phyloP scores from a whole-genome alignment of 2,329 filamentous ascomycete species.

The Cytospora paraplurivora region DNA sequence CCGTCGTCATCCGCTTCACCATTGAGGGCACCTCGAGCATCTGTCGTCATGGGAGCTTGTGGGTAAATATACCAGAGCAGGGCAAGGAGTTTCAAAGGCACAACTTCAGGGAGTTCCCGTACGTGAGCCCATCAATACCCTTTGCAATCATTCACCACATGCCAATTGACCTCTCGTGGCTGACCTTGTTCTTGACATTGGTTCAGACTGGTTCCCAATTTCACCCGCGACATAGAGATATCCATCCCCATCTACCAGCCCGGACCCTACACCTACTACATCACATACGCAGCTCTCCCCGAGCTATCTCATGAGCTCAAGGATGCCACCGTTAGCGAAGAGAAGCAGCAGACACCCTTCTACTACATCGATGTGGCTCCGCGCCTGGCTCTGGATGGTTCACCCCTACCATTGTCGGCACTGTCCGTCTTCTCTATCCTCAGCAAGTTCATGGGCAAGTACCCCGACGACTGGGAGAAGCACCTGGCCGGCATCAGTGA shows the following conservation, averaged over 20 bases:
- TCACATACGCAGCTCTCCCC: conserved; percentile 86
- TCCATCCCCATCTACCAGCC: conserved; percentile 81
- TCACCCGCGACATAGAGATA: conserved; percentile 88
- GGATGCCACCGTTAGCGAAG: conserved; percentile 48
- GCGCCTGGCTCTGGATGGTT: conserved; percentile 70
- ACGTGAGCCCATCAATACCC: conserved; percentile 41
- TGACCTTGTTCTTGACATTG: conserved; percentile 17
- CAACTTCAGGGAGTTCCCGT: conserved; percentile 88
- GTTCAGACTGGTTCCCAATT: conserved; percentile 81
- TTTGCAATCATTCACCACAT: not conserved
- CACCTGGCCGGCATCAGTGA: conserved; percentile 86
- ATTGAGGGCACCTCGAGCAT: conserved; percentile 96
- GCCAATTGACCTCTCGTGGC: conserved; percentile 17
- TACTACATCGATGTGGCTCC: conserved; percentile 97
- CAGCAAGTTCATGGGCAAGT: conserved; percentile 97
- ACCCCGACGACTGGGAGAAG: conserved; percentile 85
- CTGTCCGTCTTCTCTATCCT: conserved; percentile 91
- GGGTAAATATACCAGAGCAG: conserved; percentile 89
- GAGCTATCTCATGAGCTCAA: conserved; percentile 64
- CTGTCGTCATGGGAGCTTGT: conserved; percentile 89
- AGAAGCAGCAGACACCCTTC: conserved; percentile 68
- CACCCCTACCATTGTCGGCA: conserved; percentile 78
- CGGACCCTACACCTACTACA: conserved; percentile 93
- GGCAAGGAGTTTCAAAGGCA: conserved; percentile 76
- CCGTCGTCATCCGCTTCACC: conserved; percentile 81